These are phyloP conservation scores for Pseudogymnoascus sp. DNA, from an alignment of 2,329 filamentous ascomycete genomes.

Conservation along the genomic window DNA sequence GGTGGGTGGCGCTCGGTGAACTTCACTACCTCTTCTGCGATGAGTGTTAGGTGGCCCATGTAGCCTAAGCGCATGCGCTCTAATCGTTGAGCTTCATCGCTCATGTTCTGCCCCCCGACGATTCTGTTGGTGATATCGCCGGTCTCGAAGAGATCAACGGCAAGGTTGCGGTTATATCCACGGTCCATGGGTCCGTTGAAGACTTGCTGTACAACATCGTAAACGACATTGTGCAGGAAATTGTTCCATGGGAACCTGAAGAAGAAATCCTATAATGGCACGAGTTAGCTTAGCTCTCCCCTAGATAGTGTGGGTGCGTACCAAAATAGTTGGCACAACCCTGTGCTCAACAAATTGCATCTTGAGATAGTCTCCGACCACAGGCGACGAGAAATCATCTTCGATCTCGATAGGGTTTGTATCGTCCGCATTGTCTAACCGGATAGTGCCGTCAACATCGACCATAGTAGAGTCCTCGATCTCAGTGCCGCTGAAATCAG, in stretches of 20 bases:
- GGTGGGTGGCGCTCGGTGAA: constrained; percentile 92
- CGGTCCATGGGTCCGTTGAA: constrained; percentile 98
- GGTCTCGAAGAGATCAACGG: constrained; percentile 86
- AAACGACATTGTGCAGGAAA: constrained; percentile 97
- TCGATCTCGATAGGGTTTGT: constrained; percentile 1
- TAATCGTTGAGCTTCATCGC: constrained; percentile 76
- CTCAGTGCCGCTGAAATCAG: constrained; percentile 17
- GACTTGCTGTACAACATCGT: constrained; percentile 97
- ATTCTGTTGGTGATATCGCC: constrained; percentile 88
- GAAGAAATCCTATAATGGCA: constrained; percentile 70
- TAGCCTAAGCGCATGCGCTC: constrained; percentile 91
- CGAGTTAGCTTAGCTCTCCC: constrained; percentile 17
- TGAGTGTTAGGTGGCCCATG: constrained; percentile 95
- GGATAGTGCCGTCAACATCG: background rate
- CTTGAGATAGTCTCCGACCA: constrained; percentile 92
- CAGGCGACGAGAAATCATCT: constrained; percentile 41
- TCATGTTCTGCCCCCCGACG: constrained; percentile 80
- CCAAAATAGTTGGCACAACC: constrained; percentile 91
- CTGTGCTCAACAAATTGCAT: constrained; percentile 92
- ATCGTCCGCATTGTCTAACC: background rate
- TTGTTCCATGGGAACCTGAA: constrained; percentile 99
- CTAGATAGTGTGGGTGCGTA: constrained; percentile 41
- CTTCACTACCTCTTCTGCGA: constrained; percentile 97
- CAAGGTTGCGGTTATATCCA: constrained; percentile 82
- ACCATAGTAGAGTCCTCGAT: constrained; percentile 3